phyloP scores from a whole-genome alignment of 441 rosid genomes.

The Euphorbia celastroides region DNA sequence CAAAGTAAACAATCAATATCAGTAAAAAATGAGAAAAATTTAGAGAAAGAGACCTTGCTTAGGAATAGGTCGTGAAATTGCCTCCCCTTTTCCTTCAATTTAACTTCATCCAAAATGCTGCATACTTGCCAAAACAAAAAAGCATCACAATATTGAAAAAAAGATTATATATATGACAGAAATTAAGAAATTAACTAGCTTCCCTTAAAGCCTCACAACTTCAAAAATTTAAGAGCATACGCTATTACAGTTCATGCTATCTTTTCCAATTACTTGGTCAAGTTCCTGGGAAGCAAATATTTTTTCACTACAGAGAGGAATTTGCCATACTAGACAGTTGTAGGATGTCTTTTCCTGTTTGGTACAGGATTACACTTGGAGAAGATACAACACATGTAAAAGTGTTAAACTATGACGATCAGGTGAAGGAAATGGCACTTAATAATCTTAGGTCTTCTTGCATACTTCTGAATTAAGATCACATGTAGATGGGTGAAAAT shows the following conservation, averaged over 20 bases:
- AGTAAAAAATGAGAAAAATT: constrained; percentile 8
- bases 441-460: neutral
- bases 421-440: neutral
- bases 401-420: neutral
- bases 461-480: neutral
- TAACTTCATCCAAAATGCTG: constrained; percentile 88
- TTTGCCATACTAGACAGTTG: neutral
- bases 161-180: constrained; percentile 10
- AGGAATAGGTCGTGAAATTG: constrained; percentile 86
- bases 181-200: neutral
- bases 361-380: neutral
- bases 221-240: constrained; percentile 1
- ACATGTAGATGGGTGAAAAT: neutral
- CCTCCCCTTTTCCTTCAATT: constrained; percentile 90
- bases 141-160: constrained; percentile 12
- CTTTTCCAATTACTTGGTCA: neutral
- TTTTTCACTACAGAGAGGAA: neutral
- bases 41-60: constrained; percentile 64
- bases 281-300: neutral
- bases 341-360: neutral
- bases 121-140: constrained; percentile 18
- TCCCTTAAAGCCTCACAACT: constrained; percentile 5
- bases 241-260: neutral
- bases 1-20: neutral
- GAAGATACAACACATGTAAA: neutral